Conservation (phyloP, 306 rosid genomes). For the Vigna reflexopilosa region DNA sequence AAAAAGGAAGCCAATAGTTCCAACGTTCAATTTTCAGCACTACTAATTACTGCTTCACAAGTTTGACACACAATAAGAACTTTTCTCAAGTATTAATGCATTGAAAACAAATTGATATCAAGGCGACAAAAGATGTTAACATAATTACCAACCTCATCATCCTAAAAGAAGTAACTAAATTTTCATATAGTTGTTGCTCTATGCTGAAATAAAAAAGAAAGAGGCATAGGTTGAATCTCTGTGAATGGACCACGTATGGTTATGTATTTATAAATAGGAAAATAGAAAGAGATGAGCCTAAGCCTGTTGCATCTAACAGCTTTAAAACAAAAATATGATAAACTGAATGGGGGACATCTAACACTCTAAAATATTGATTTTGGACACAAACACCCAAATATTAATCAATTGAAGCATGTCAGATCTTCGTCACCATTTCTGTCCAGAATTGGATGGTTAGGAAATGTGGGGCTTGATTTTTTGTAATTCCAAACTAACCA, state of each 20-base stretch:
- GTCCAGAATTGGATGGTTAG: constrained; percentile 2
- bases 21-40: neutral
- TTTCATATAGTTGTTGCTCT: neutral
- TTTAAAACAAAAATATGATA: too few species aligned
- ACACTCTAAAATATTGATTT: neutral
- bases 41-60: neutral
- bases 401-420: neutral
- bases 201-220: too few species aligned
- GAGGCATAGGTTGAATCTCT: too few species aligned
- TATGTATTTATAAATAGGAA: too few species aligned
- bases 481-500: neutral
- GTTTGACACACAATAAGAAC: neutral
- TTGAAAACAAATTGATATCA: neutral
- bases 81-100: neutral
- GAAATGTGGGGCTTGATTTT: neutral
- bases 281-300: too few species aligned
- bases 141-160: neutral
- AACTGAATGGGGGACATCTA: too few species aligned
- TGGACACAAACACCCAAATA: neutral
- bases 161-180: neutral
- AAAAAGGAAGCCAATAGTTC: neutral
- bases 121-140: neutral
- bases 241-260: too few species aligned
- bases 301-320: too few species aligned
- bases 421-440: neutral